A percentile compares a stretch with the other conserved stretches of the same genome.
Conservation (phyloP, 345 rosid species). For the Corchorus olitorius region DNA sequence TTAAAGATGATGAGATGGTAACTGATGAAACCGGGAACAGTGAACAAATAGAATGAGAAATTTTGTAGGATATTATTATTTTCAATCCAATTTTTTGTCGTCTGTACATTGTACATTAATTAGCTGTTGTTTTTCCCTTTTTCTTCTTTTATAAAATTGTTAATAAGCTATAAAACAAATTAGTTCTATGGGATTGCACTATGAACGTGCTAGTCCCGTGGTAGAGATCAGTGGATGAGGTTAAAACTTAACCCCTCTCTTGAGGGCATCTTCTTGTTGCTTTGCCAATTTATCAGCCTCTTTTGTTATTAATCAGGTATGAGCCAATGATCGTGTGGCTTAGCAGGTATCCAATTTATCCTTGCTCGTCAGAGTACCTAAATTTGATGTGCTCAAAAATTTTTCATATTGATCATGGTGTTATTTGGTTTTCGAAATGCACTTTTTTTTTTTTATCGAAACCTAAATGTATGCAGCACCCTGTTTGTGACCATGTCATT, state of each 20-base stretch:
- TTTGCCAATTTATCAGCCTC: neutral
- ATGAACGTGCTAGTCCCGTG: neutral
- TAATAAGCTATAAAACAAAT: neutral
- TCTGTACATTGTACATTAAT: slow-evolving; percentile 34
- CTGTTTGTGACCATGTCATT: too few species aligned
- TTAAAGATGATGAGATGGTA: slow-evolving; percentile 33
- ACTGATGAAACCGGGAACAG: slow-evolving; percentile 29
- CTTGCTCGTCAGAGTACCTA: too few species aligned
- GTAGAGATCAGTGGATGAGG: neutral
- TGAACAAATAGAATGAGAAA: slow-evolving; percentile 4
- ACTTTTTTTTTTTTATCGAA: too few species aligned
- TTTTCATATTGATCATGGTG: too few species aligned
- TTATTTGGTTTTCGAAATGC: too few species aligned
- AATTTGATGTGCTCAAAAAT: too few species aligned
- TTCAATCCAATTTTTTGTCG: neutral
- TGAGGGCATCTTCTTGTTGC: neutral
- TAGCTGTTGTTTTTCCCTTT: neutral
- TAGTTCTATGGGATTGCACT: neutral
- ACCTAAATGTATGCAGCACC: too few species aligned
- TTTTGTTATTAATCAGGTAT: neutral
- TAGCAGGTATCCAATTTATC: neutral
- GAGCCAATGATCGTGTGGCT: too few species aligned
- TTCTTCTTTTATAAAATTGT: neutral
- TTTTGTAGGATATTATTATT: slow-evolving; percentile 28
- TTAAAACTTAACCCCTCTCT: neutral